Evolutionary conservation across 108 stramenopile species (phyloP).

Genomic region (Skeletonema grethae): DNA sequence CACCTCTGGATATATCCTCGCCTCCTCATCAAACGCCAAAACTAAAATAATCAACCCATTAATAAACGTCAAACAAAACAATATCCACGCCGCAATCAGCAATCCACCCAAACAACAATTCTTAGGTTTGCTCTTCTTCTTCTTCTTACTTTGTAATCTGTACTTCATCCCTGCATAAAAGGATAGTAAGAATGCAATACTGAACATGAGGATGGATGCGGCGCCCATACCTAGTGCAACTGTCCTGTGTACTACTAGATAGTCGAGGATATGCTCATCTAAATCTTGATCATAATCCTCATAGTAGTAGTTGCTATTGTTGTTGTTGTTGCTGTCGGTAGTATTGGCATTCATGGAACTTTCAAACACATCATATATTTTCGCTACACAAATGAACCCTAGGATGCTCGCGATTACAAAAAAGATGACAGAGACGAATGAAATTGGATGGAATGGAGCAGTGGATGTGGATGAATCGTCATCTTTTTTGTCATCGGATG

Average conservation of each 20-base stretch:
- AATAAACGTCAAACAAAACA: constrained; percentile 16
- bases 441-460: neutral
- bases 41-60: constrained; percentile 19
- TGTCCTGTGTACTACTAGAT: constrained; percentile 10
- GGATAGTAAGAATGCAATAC: constrained; percentile 8
- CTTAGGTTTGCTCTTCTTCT: neutral
- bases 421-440: constrained; percentile 6
- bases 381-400: constrained; percentile 23
- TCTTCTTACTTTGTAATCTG: neutral
- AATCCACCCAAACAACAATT: constrained; percentile 11
- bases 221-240: constrained; percentile 18
- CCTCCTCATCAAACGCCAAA: constrained; percentile 20
- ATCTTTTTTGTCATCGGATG: neutral
- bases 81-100: constrained; percentile 26
- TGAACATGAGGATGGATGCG: constrained; percentile 1
- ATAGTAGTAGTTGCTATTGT: neutral
- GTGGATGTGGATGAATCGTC: neutral
- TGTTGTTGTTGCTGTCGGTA: neutral
- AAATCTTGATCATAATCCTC: neutral
- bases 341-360: neutral
- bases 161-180: constrained; percentile 13
- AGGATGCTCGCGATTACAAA: constrained; percentile 7
- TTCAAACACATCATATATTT: constrained; percentile 20
- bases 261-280: neutral
- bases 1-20: constrained; percentile 11